phyloP scores from a whole-genome alignment of 805 yeast genomes.

The Pichia manshurica region DNA sequence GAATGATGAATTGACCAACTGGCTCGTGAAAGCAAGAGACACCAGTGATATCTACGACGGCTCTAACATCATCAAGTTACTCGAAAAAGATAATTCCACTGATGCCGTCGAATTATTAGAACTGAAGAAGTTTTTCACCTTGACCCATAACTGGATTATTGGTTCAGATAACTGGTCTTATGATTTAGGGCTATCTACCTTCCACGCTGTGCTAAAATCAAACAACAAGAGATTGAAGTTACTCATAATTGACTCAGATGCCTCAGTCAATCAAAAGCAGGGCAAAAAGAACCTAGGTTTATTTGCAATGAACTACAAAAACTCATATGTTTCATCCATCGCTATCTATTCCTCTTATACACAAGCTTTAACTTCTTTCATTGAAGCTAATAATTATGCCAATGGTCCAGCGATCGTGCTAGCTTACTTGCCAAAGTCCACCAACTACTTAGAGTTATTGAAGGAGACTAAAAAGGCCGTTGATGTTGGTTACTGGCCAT shows the following conservation, averaged over 20 bases:
- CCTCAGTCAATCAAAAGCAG: slow-evolving; percentile 43
- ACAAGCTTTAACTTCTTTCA: slow-evolving; percentile 79
- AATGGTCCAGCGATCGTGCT: slow-evolving; percentile 88
- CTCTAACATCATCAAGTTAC: slow-evolving; percentile 27
- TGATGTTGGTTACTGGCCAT: slow-evolving; percentile 94
- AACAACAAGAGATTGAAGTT: slow-evolving; percentile 68
- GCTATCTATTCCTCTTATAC: slow-evolving; percentile 93
- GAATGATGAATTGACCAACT: slow-evolving; percentile 55
- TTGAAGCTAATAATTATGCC: slow-evolving; percentile 77
- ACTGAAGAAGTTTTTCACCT: slow-evolving; percentile 39
- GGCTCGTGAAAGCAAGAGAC: slow-evolving; percentile 54
- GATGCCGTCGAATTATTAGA: slow-evolving; percentile 42
- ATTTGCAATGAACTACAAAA: slow-evolving; percentile 90
- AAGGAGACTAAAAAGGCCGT: slow-evolving; percentile 86
- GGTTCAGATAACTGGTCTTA: slow-evolving; percentile 96
- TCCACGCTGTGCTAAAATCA: slow-evolving; percentile 75
- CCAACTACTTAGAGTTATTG: slow-evolving; percentile 62
- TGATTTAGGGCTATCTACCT: slow-evolving; percentile 87
- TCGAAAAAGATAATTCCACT: slow-evolving; percentile 19
- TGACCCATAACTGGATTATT: slow-evolving; percentile 68
- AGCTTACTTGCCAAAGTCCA: slow-evolving; percentile 79
- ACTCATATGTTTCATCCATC: slow-evolving; percentile 86
- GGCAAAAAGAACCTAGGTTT: slow-evolving; percentile 91
- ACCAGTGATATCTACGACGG: slow-evolving; percentile 28
- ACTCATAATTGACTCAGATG: slow-evolving; percentile 83